Base-by-base conservation (phyloP, 176 grass and related monocot species). In the Oryza glaberrima region DNA sequence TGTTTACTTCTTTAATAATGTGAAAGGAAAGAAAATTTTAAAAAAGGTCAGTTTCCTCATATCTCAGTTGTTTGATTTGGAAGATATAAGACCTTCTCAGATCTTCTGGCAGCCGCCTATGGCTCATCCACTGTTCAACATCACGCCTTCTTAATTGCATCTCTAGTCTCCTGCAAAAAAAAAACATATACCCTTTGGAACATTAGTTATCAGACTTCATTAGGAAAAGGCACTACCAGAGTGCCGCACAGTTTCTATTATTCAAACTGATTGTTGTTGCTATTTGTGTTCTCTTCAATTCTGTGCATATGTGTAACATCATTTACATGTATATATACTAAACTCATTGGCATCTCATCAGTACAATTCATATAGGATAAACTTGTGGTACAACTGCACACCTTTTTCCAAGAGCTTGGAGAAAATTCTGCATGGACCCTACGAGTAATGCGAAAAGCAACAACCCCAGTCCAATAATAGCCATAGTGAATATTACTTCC, bases 401-500 rank as follows among this genome's bases (percentile, higher is more conserved):
- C 95, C 95, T 88, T 85, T 88, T 91, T 84, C 87, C 93, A 90
- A 98, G 91, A 84, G 93, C 89, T 84, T 98, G 95, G 25, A 98
- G 95, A 77, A 98, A 98, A 67, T 93, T 98, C 70, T 98, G 95
- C 93, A 95, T 98, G 73, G 93, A 91, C 38, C 89, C 91, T 17
- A 98, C 89, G 20, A 98, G 95, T 77, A 95, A 87, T 32, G 91
- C 95, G 26, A 95, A 95, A 86, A 98, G 89, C 11, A 98, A 51
- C 15, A 98, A 75, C 6, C 95, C 92, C 77, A 94, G 72, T 77
- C 82, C 93, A 95, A 98, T 51, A 75, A 98, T 98, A 43, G 89
- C 95, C 93, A 93, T 98, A 19, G 95, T 95, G 82, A 98, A 98
- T 17, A 95, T 65, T 75, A 95, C 93, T 85, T 98, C 95, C 93